Conservation (phyloP, 352 stramenopile species). For the Phytopythium kandeliae region DNA sequence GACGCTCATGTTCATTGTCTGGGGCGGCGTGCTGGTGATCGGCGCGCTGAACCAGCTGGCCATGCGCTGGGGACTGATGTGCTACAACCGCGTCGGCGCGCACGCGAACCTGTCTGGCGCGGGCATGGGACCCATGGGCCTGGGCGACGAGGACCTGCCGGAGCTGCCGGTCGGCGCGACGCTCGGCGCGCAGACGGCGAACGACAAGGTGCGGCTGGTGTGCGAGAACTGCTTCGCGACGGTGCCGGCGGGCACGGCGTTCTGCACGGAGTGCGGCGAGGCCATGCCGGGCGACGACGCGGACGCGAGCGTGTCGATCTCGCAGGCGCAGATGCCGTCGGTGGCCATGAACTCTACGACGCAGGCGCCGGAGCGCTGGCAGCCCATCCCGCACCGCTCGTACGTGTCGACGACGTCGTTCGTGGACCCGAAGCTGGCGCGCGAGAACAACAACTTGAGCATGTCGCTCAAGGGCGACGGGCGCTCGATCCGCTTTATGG, state of each 20-base stretch:
- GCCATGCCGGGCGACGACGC: conserved; percentile 73
- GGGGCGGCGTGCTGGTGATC: conserved; percentile 52
- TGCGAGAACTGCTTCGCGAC: conserved; percentile 89
- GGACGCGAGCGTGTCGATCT: conserved; percentile 81
- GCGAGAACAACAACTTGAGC: conserved; percentile 44
- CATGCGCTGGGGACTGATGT: conserved; percentile 86
- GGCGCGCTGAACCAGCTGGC: conserved; percentile 72
- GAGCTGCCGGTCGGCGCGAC: conserved; percentile 73
- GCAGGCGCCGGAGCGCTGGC: conserved; percentile 78
- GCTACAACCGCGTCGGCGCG: conserved; percentile 83
- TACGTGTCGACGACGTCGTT: conserved; percentile 85
- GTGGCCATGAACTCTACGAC: conserved; percentile 75
- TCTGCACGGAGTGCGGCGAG: conserved; percentile 87
- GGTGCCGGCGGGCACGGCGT: conserved; percentile 72
- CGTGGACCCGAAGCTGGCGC: conserved; percentile 81
- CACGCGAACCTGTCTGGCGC: conserved; percentile 35
- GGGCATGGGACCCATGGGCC: conserved; percentile 35
- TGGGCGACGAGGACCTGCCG: conserved; percentile 53
- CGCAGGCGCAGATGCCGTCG: conserved; percentile 81
- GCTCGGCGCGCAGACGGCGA: conserved; percentile 37
- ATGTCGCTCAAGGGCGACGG: conserved; percentile 73
- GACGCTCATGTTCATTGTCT: conserved; percentile 77
- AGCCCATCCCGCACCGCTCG: conserved; percentile 77
- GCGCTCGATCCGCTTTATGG: conserved; percentile 86
- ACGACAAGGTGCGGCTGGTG: conserved; percentile 73